Conservation (phyloP, 2,329 filamentous ascomycete species). For the Ceratocystis cubensis region DNA sequence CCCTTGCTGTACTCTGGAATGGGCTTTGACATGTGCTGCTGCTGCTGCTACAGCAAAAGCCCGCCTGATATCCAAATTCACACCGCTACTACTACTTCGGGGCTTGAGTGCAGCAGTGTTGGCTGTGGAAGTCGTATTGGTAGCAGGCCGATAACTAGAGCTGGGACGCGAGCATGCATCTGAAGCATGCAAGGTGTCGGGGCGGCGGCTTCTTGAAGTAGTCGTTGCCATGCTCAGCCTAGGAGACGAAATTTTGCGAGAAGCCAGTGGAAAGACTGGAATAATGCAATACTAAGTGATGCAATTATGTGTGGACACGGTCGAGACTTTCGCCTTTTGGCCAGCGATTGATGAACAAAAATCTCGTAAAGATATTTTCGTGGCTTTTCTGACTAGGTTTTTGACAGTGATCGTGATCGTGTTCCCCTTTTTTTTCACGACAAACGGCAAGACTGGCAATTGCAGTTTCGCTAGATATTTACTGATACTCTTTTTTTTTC, state of each 20-base stretch:
- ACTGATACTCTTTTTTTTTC: background rate
- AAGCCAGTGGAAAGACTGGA: background rate
- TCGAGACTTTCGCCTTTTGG: background rate
- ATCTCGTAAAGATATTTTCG: background rate
- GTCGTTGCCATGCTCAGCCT: constrained; percentile 15
- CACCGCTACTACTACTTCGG: constrained; percentile 13
- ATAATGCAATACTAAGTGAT: background rate
- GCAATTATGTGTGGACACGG: background rate
- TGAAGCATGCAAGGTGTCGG: constrained; percentile 15
- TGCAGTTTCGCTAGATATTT: constrained; percentile 1
- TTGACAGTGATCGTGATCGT: background rate
- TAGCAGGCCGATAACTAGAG: background rate
- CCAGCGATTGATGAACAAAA: background rate
- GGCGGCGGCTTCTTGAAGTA: constrained; percentile 11
- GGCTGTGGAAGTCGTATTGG: background rate
- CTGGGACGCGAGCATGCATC: constrained; percentile 17
- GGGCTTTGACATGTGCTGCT: constrained; percentile 12
- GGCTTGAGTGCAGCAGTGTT: constrained; percentile 12
- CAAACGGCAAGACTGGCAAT: background rate
- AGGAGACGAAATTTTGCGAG: constrained; percentile 6
- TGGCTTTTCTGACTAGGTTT: background rate
- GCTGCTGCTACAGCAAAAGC: constrained; percentile 17
- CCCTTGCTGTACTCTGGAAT: background rate
- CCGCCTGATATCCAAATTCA: constrained; percentile 19
- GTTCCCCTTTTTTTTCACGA: background rate